Percentiles rank a stretch among this genome's conserved stretches.
phyloP scores from a whole-genome alignment of 2,329 filamentous ascomycete species.

The Xylaria sp. region DNA sequence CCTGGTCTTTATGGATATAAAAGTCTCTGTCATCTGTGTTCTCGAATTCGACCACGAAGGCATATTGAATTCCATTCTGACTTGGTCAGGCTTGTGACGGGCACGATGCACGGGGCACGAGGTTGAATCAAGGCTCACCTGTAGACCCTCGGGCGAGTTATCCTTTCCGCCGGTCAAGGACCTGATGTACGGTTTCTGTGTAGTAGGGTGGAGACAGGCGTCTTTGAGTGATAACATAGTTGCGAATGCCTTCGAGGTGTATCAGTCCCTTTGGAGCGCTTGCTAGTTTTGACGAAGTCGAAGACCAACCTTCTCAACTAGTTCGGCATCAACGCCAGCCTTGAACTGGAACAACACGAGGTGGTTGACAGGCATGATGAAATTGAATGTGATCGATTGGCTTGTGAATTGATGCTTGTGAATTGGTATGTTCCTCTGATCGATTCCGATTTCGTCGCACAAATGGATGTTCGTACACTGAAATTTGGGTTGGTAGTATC shows the following conservation, averaged over 20 bases:
- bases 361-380: constrained; percentile 44
- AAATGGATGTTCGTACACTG: too few species aligned
- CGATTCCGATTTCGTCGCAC: neutral
- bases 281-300: neutral
- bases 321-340: constrained; percentile 34
- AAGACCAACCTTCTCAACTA: constrained; percentile 32
- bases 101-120: neutral
- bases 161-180: constrained; percentile 68
- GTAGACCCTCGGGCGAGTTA: constrained; percentile 68
- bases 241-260: constrained; percentile 27
- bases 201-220: constrained; percentile 68
- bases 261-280: neutral
- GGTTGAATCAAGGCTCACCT: constrained; percentile 56
- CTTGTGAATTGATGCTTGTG: neutral
- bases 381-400: neutral
- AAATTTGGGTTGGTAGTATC: too few species aligned
- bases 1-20: constrained; percentile 54
- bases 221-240: constrained; percentile 66
- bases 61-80: constrained; percentile 55
- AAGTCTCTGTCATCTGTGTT: constrained; percentile 55
- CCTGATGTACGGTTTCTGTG: constrained; percentile 69
- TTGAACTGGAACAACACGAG: constrained; percentile 47
- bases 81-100: constrained; percentile 16
- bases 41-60: constrained; percentile 55
- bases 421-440: too few species aligned